Base-by-base conservation (phyloP, 768 basidiomycete species). In the Dioszegia crocea region DNA sequence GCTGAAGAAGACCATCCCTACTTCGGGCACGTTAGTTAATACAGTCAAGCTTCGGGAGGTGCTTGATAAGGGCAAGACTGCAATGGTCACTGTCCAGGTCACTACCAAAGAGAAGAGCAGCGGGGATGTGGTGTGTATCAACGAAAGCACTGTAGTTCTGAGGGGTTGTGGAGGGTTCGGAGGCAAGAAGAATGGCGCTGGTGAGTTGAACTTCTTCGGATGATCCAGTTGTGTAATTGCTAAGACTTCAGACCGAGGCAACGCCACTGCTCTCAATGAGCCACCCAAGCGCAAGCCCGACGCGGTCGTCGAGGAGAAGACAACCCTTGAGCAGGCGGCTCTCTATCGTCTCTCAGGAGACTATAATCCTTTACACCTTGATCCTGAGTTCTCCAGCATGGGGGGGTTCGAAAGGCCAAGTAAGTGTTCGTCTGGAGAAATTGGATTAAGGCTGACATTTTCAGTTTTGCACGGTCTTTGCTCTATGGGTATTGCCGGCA, bases 131-230 rank as follows among this genome's bases (percentile, higher is more conserved):
- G 82, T 98, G 54, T 94, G 90, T 72, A 91, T 96, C 78, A 96
- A 90, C 76, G 89, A 93, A 75, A 84, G 85, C 12, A 99, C 94
- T 0, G 81, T 93, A 1, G 88, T 97, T 77, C 85, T 94, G 62
- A 89, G 96, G 56, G 93, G 92, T 1, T 83, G 89, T 24, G 96
- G 96, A n/a, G 93, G 92, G 0, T 96, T 99, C 76, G 91, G 91
- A 2, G 96, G 96, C 17, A 90, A 88, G 80, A 88, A 89, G 58
- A 79, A 77, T 29, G 92, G 91, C 30, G 84, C 80, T 48, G 89
- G 92, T 90, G 68, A 60, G 82, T 58, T 8, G 36, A 39, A 31
- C 21, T 21, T 12, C 24, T 17, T 47, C 33, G 14, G 51, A 38
- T 3, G 2, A 3, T 4, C 12, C n/a, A 3, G 27, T 29, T 23